A percentile compares a stretch with the other conserved stretches of the same genome.
phyloP scores from a whole-genome alignment of 257 asterid species.

The Rhazya stricta region DNA sequence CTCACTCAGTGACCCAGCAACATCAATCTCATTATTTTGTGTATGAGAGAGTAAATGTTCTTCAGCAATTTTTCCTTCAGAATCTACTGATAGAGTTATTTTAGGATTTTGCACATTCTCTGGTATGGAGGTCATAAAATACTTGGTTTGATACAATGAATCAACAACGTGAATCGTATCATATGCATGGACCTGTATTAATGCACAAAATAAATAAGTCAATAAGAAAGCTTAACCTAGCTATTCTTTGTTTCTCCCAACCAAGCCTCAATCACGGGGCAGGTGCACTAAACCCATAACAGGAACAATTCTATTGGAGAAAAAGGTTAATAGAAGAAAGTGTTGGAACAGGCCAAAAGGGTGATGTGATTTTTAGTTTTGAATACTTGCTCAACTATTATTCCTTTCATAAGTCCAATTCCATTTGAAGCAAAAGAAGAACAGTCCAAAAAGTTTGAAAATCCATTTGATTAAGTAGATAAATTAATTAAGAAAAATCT shows the following conservation, averaged over 20 bases:
- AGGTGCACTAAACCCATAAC: too few relatives aligned
- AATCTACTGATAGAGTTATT: conserved; percentile 24
- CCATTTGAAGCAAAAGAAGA: not conserved
- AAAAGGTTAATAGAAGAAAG: not conserved
- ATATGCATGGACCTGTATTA: conserved; percentile 68
- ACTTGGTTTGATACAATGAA: conserved; percentile 73
- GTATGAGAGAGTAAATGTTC: conserved; percentile 22
- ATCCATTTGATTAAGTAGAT: not conserved
- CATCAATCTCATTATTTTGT: conserved; percentile 20
- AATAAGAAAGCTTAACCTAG: conserved; percentile 1
- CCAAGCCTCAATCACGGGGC: too few relatives aligned
- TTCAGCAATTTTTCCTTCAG: conserved; percentile 26
- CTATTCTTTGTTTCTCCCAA: not conserved
- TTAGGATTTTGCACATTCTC: conserved; percentile 27
- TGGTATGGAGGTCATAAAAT: conserved; percentile 54
- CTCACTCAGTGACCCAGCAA: conserved; percentile 28
- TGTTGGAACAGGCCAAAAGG: not conserved
- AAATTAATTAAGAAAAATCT: not conserved
- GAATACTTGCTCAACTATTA: not conserved
- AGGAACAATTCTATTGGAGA: not conserved
- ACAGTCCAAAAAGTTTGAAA: not conserved
- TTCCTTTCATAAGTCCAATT: not conserved
- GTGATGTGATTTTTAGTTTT: not conserved
- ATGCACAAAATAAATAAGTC: conserved; percentile 12
- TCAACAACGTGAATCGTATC: conserved; percentile 71